Base-by-base conservation (phyloP, 352 stramenopile species). In the Pythium dissimile region DNA sequence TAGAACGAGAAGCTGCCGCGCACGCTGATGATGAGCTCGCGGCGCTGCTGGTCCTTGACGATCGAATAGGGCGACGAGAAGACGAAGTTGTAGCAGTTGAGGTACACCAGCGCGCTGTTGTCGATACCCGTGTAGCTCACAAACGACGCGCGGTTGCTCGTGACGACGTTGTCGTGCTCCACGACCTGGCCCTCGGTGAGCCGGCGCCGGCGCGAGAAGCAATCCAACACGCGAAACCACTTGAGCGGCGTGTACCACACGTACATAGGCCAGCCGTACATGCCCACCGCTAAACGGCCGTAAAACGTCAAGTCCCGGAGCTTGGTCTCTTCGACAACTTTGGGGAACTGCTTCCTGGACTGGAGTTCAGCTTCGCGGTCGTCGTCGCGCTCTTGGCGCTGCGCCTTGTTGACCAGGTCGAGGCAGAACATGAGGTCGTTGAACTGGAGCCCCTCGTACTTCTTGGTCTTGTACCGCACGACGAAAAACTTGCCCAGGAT, bases 231-330 rank as follows among this genome's bases (percentile, higher is more conserved):
- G 27, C 75, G 76, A 67, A 87, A 85, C 73, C 77, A 89, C 59
- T 72, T 73, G 54, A 81, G 77, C 27, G 81, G 81, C 47, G 78
- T 78, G 63, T 88, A 89, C 77, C 75, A 88, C 6, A 89, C 62
- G 66, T 85, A 89, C 66, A 92, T 74, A 41, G 75, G 78, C 81
- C 81, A 92, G 34, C 82, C 82, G 51, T 92, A 92, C 63, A 92
- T 89, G 13, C 82, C 82, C 47, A 88, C 84, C 0, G 82, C 77
- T 34, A 89, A 63, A 31, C 71, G 71, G 24, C 75, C 82, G 55
- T 88, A 92, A 50, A 79, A 88, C 10, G 73, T 69, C 47, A 87
- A 46, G 50, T 89, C 77, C 0, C 57, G 57, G 1, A 92, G 66
- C 18, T 72, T 69, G 10, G 62, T 62, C 24, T 79, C 63, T 55